Conservation (phyloP, 441 rosid genomes). For the Populus hybrid region DNA sequence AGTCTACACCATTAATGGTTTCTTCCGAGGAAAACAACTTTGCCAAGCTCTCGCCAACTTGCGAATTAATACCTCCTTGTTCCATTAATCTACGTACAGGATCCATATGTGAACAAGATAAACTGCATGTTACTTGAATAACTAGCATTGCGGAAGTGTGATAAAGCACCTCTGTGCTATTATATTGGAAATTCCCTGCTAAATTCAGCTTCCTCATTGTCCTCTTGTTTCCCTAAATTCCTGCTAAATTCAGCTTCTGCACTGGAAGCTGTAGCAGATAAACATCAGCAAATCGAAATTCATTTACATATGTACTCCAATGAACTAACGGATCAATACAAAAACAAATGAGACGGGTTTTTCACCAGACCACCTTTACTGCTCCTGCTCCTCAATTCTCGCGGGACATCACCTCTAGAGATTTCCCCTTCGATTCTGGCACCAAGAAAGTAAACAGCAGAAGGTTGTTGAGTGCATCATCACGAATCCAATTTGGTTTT, state of each 20-base stretch:
- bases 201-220: not conserved
- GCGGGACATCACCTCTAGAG: conserved; percentile 59
- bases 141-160: conserved; percentile 17
- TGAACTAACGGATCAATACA: not conserved
- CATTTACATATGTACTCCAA: not conserved
- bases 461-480: conserved; percentile 55
- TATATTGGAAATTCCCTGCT: not conserved
- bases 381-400: conserved; percentile 34
- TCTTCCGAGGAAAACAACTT: conserved; percentile 10
- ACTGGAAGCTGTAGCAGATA: not conserved
- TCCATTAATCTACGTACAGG: not conserved
- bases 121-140: not conserved
- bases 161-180: not conserved
- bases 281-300: not conserved
- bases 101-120: not conserved
- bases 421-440: conserved; percentile 56
- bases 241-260: not conserved
- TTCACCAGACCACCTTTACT: not conserved
- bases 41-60: conserved; percentile 10
- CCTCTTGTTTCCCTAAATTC: not conserved
- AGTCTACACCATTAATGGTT: not conserved
- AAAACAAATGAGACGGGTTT: not conserved
- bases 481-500: conserved; percentile 48
- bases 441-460: conserved; percentile 52
- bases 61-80: conserved; percentile 1